These are phyloP conservation scores for Monosporascus sp. DNA, from an alignment of 2,329 filamentous ascomycete genomes.

Conservation along the genomic window DNA sequence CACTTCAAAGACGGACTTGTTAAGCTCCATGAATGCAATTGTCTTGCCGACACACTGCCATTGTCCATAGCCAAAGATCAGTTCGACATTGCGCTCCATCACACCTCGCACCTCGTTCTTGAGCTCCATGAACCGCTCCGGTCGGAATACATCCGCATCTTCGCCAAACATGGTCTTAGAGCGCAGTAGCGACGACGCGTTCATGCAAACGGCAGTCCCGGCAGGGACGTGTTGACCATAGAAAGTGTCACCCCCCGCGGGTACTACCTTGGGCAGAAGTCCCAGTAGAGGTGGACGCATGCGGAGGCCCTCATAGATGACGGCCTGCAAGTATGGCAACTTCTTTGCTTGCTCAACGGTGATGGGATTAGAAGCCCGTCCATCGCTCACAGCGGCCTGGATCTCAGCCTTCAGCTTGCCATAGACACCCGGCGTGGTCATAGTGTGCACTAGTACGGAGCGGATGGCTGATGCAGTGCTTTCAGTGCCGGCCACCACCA, in stretches of 20 bases:
- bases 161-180: background rate
- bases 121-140: background rate
- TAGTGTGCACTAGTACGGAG: constrained; percentile 39
- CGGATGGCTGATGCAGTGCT: constrained; percentile 44
- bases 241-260: background rate
- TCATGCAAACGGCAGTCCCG: constrained; percentile 1
- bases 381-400: constrained; percentile 27
- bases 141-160: background rate
- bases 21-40: background rate
- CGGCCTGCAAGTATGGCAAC: constrained; percentile 30
- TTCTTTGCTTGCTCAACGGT: constrained; percentile 17
- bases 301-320: constrained; percentile 32
- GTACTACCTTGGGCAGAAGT: background rate
- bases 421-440: constrained; percentile 37
- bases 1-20: background rate
- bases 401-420: constrained; percentile 38
- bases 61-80: constrained; percentile 1
- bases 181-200: background rate
- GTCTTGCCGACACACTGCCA: background rate
- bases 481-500: constrained; percentile 42
- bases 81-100: constrained; percentile 1
- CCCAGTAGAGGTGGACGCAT: constrained; percentile 8
- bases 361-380: constrained; percentile 20
- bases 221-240: background rate
- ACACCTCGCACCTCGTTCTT: background rate